Conservation (phyloP, 2,329 filamentous ascomycete genomes). For the Aspergillus fischeri region DNA sequence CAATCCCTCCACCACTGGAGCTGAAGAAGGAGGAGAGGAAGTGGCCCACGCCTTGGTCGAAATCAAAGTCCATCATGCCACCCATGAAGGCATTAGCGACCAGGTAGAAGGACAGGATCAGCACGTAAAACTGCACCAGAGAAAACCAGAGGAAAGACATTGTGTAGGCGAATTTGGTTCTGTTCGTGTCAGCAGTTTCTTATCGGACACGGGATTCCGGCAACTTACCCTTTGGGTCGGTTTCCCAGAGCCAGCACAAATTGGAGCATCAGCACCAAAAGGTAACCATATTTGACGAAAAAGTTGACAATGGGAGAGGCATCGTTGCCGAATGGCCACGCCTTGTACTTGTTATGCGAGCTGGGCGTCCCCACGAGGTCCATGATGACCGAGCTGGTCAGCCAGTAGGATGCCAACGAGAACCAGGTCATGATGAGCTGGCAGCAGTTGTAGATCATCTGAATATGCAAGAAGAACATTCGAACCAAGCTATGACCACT, state of each 20-base stretch:
- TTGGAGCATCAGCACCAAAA: conserved; percentile 86
- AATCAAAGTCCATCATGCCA: conserved; percentile 58
- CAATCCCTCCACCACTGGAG: conserved; percentile 76
- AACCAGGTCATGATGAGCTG: conserved; percentile 93
- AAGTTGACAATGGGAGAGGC: conserved; percentile 90
- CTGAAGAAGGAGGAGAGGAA: conserved; percentile 82
- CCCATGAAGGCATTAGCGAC: conserved; percentile 74
- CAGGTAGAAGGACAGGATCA: conserved; percentile 82
- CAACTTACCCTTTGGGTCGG: conserved; percentile 74
- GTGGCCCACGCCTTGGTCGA: conserved; percentile 56
- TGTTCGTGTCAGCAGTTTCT: neutral
- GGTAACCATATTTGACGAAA: conserved; percentile 83
- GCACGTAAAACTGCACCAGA: conserved; percentile 83
- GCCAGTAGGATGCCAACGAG: conserved; percentile 81
- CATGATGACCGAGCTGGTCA: conserved; percentile 96
- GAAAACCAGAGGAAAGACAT: conserved; percentile 83
- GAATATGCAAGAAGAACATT: conserved; percentile 98
- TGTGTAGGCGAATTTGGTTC: conserved; percentile 79
- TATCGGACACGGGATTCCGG: neutral
- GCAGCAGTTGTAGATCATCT: conserved; percentile 90
- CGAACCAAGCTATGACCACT: conserved; percentile 93
- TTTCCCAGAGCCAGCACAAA: conserved; percentile 97
- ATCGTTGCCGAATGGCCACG: conserved; percentile 84
- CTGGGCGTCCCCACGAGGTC: conserved; percentile 79
- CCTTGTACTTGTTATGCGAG: conserved; percentile 52